Conservation (phyloP, 1,139 yeast genomes). For the Dujonia santamariae region DNA sequence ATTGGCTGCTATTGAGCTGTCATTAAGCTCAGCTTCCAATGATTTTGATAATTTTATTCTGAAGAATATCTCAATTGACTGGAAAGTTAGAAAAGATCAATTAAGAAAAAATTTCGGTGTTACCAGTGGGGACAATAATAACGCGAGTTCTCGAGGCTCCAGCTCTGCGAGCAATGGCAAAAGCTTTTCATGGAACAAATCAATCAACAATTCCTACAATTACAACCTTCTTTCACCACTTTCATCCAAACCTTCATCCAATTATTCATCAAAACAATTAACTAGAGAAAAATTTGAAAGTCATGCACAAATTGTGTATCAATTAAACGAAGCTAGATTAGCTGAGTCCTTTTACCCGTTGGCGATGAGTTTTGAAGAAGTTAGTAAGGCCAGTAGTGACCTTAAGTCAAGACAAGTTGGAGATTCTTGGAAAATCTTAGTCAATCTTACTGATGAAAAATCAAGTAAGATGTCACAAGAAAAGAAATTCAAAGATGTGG, state of each 20-base stretch:
- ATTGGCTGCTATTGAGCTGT: conserved; percentile 78
- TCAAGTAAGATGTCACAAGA: conserved; percentile 37
- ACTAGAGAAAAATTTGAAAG: conserved; percentile 64
- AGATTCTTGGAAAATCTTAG: conserved; percentile 62
- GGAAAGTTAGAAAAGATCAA: conserved; percentile 76
- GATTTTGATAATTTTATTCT: conserved; percentile 81
- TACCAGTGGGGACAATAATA: conserved; percentile 16
- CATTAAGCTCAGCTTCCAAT: conserved; percentile 67
- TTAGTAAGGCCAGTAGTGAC: conserved; percentile 49
- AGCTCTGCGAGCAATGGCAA: conserved; percentile 2
- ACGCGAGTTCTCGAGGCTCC: conserved; percentile 1
- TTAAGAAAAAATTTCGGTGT: conserved; percentile 68
- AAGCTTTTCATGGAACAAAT: conserved; percentile 6
- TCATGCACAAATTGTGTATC: conserved; percentile 68
- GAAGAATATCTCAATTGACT: conserved; percentile 73
- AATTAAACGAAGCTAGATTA: conserved; percentile 68
- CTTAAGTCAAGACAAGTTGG: conserved; percentile 60
- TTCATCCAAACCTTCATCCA: conserved; percentile 13
- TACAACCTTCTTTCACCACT: conserved; percentile 37
- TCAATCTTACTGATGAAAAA: conserved; percentile 39
- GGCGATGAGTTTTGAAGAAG: conserved; percentile 51
- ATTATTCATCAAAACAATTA: conserved; percentile 28
- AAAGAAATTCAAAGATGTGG: conserved; percentile 49
- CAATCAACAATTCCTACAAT: conserved; percentile 24
- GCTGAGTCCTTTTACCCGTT: conserved; percentile 47